phyloP scores from a whole-genome alignment of 140 eudicot genomes.

The Ambrosia hybrid region DNA sequence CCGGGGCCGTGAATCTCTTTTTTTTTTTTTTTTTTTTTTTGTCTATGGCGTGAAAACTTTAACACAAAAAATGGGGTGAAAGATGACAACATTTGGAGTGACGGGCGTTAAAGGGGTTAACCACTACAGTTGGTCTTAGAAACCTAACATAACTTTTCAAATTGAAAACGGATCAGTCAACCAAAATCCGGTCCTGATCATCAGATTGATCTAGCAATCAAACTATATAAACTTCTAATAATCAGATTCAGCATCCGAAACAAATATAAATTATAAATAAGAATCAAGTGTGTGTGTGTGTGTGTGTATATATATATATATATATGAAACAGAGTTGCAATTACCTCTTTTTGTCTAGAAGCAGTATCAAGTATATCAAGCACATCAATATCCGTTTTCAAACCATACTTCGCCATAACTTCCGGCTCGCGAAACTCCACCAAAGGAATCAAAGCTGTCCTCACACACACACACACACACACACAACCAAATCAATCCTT shows the following conservation, averaged over 20 bases:
- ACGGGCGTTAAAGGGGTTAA: too few relatives aligned
- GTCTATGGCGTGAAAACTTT: too few relatives aligned
- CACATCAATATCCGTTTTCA: constrained; percentile 62
- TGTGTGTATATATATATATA: background rate
- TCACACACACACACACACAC: background rate
- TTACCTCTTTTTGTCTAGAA: constrained; percentile 82
- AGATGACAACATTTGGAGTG: too few relatives aligned
- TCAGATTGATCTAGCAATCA: background rate
- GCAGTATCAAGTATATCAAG: constrained; percentile 87
- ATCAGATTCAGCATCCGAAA: background rate
- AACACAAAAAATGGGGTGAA: too few relatives aligned
- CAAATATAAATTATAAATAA: background rate
- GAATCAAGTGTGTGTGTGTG: background rate
- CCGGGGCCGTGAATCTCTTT: too few relatives aligned
- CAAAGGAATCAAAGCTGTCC: constrained; percentile 76
- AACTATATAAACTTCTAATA: background rate
- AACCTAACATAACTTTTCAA: too few relatives aligned
- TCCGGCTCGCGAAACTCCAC: constrained; percentile 78
- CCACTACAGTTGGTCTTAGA: too few relatives aligned
- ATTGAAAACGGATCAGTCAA: too few relatives aligned
- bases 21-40: too few relatives aligned
- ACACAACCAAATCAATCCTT: constrained; percentile 3
- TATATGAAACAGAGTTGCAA: constrained; percentile 2
- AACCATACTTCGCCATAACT: constrained; percentile 66
- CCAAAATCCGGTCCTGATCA: background rate